Percentiles rank a stretch among this genome's conserved stretches.
phyloP scores from a whole-genome alignment of 768 basidiomycete species.

The Xerocomus brunneocitrinus region DNA sequence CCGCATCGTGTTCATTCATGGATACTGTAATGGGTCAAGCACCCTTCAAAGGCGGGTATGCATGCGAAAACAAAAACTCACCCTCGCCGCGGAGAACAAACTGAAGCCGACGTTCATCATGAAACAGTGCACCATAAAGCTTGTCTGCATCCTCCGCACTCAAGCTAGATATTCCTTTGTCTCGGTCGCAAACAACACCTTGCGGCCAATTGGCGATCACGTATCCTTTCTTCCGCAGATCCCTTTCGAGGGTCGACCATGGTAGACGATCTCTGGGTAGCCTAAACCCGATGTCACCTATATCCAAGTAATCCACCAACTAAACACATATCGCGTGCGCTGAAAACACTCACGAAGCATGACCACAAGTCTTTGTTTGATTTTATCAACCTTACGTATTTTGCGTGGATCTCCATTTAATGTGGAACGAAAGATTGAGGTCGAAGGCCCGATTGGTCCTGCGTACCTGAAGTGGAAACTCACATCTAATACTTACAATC shows the following conservation, averaged over 20 bases:
- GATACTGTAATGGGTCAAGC: too few relatives aligned
- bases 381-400: background rate
- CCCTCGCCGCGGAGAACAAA: background rate
- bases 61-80: too few relatives aligned
- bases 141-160: slow-evolving; percentile 5
- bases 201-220: slow-evolving; percentile 6
- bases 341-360: slow-evolving; percentile 9
- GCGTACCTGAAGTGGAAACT: too few relatives aligned
- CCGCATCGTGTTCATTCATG: too few relatives aligned
- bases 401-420: background rate
- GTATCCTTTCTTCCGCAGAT: slow-evolving; percentile 4
- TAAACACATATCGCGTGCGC: accelerated
- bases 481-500: too few relatives aligned
- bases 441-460: background rate
- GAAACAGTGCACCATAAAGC: slow-evolving; percentile 9
- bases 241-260: slow-evolving; percentile 11
- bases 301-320: background rate
- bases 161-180: slow-evolving; percentile 3
- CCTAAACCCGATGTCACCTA: slow-evolving; percentile 7
- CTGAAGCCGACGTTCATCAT: background rate
- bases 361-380: background rate
- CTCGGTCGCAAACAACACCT: background rate
- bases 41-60: too few relatives aligned
- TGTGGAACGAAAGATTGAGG: background rate
- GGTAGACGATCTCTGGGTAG: slow-evolving; percentile 3